Conservation (phyloP, 1,284 basidiomycete genomes). For the Boletus smithii region DNA sequence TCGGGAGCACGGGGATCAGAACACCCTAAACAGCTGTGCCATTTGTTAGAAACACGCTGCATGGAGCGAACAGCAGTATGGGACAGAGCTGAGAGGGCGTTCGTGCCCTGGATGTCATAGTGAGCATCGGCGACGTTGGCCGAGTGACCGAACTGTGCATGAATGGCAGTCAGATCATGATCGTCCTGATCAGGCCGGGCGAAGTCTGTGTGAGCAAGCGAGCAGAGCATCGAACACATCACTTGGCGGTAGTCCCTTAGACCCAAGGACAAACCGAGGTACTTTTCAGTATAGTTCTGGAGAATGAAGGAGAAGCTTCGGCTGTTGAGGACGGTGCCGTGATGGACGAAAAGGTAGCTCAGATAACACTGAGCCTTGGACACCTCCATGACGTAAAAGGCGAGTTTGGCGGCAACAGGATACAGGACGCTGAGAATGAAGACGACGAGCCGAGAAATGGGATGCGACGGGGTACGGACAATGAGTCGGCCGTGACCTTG, state of each 20-base stretch:
- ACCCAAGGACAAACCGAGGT: background rate
- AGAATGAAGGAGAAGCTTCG: background rate
- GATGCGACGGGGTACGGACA: background rate
- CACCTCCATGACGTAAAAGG: slow-evolving; percentile 2
- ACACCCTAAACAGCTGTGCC: slow-evolving; percentile 2
- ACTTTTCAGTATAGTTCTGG: background rate
- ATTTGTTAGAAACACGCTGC: background rate
- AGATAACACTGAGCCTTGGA: background rate
- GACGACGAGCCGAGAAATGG: background rate
- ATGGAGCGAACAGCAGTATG: slow-evolving; percentile 3
- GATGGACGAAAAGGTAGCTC: slow-evolving; percentile 3
- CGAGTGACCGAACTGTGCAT: slow-evolving; percentile 4
- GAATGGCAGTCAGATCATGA: background rate
- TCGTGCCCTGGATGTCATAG: slow-evolving; percentile 7
- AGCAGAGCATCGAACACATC: slow-evolving; percentile 15
- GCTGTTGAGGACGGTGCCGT: background rate
- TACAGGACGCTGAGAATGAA: slow-evolving; percentile 4
- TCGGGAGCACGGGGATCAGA: background rate
- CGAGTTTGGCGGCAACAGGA: background rate
- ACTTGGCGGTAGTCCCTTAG: slow-evolving; percentile 5
- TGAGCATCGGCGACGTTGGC: background rate
- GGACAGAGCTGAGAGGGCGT: background rate
- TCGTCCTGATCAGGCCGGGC: background rate
- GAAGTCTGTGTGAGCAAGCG: background rate
- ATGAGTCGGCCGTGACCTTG: slow-evolving; percentile 8